Evolutionary conservation across 192 early-diverging fungal species (phyloP).

Genomic region (Paraglomus brasilianum): DNA sequence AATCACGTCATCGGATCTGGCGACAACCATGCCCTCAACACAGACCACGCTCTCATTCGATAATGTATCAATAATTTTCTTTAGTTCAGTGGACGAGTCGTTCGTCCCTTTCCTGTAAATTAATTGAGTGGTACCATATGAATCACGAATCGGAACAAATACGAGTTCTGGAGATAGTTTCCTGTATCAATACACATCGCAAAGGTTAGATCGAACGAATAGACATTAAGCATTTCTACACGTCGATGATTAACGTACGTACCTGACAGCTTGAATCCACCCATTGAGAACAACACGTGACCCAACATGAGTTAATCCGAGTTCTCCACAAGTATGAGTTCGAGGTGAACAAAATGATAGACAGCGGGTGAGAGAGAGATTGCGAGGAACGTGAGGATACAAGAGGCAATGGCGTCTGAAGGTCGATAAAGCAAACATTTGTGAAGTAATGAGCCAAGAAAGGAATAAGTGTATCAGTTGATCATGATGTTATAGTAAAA

Average conservation of each 20-base stretch:
- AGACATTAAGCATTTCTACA: background rate
- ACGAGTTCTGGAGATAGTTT: conserved; percentile 68
- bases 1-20: conserved; percentile 49
- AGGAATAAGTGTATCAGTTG: no score
- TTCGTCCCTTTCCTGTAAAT: conserved; percentile 43
- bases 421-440: no score
- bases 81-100: background rate
- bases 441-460: no score
- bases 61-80: conserved; percentile 49
- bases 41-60: conserved; percentile 72
- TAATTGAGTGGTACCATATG: conserved; percentile 72
- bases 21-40: conserved; percentile 62
- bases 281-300: conserved; percentile 70
- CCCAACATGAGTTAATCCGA: conserved; percentile 56
- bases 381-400: no score
- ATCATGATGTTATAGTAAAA: no score
- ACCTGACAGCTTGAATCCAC: conserved; percentile 69
- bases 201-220: background rate
- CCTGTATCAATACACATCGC: conserved; percentile 33
- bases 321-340: conserved; percentile 80
- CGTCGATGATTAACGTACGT: background rate
- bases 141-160: conserved; percentile 80
- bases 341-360: conserved; percentile 18
- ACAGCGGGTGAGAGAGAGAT: no score
- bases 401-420: no score